Conservation (phyloP, 441 rosid genomes). For the Populus trichocarpa region DNA sequence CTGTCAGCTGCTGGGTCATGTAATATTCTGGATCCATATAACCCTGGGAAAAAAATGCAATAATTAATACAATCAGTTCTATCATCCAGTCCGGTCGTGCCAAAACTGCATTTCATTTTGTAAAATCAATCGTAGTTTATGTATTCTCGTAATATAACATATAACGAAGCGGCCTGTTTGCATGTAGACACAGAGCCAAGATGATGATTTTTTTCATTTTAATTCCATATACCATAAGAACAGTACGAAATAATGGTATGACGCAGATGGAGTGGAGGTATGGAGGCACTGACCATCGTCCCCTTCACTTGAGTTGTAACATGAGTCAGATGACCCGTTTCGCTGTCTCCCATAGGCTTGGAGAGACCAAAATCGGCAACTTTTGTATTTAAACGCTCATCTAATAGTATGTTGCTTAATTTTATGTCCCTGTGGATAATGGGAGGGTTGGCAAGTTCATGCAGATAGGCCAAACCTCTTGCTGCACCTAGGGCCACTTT, state of each 20-base stretch:
- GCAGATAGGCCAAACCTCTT: conserved; percentile 69
- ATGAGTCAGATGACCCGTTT: conserved; percentile 35
- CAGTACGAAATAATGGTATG: no score
- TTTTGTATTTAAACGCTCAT: conserved; percentile 64
- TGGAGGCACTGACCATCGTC: conserved; percentile 4
- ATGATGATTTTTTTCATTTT: no score
- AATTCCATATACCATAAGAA: no score
- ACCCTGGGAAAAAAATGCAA: conserved; percentile 33
- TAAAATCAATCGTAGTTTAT: neutral
- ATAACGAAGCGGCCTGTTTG: no score
- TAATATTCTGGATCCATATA: conserved; percentile 88
- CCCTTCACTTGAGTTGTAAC: neutral
- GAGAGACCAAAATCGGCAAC: conserved; percentile 90
- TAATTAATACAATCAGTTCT: neutral
- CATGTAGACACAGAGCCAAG: no score
- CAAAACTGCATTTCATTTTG: neutral
- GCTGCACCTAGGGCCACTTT: conserved; percentile 67
- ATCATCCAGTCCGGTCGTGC: neutral
- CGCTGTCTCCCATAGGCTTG: conserved; percentile 47
- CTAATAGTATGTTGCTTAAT: conserved; percentile 62
- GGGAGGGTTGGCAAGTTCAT: conserved; percentile 81
- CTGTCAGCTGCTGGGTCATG: conserved; percentile 82
- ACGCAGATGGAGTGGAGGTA: no score
- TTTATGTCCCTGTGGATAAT: conserved; percentile 78
- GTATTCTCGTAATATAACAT: no score